These are phyloP conservation scores for Penicillium dipodomyicola DNA, from an alignment of 495 filamentous ascomycete genomes.

Conservation along the genomic window DNA sequence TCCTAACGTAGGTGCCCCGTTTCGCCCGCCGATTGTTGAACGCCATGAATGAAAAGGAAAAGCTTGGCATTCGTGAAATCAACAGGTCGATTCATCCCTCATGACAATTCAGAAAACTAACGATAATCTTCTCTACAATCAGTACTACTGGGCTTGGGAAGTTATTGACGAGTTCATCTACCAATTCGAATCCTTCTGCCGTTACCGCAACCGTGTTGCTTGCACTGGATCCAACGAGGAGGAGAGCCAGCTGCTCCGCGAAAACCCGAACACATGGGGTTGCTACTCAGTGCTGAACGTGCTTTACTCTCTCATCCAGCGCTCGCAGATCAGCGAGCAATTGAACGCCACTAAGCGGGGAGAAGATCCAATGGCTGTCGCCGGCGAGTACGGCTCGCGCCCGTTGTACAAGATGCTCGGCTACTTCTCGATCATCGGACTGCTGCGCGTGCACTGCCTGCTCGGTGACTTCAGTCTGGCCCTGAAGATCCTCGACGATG, in stretches of 20 bases:
- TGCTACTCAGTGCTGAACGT: conserved; percentile 99
- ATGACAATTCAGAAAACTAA: conserved; percentile 14
- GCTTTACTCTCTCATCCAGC: conserved; percentile 96
- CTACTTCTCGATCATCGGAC: conserved; percentile 97
- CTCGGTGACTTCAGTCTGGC: conserved; percentile 97
- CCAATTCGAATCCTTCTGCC: conserved; percentile 99
- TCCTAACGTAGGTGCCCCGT: conserved; percentile 69
- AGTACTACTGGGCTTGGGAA: conserved; percentile 99
- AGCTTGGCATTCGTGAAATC: conserved; percentile 18
- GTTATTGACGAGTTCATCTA: conserved; percentile 99
- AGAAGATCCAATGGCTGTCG: conserved; percentile 78
- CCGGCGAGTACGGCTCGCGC: conserved; percentile 91
- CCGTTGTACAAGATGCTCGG: conserved; percentile 96
- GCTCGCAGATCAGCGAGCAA: conserved; percentile 96
- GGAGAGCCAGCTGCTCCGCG: conserved; percentile 84
- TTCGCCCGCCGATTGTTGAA: conserved; percentile 9
- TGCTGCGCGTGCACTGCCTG: conserved; percentile 93
- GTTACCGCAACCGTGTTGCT: conserved; percentile 88
- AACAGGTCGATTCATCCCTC: neutral
- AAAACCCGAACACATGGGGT: conserved; percentile 98
- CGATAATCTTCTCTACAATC: conserved; percentile 18
- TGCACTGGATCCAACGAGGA: conserved; percentile 81
- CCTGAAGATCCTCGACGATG: conserved; percentile 97
- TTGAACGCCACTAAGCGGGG: conserved; percentile 89
- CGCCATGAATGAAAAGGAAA: conserved; percentile 18